phyloP scores from a whole-genome alignment of 305 asterid species.

The Plantago coronopus region DNA sequence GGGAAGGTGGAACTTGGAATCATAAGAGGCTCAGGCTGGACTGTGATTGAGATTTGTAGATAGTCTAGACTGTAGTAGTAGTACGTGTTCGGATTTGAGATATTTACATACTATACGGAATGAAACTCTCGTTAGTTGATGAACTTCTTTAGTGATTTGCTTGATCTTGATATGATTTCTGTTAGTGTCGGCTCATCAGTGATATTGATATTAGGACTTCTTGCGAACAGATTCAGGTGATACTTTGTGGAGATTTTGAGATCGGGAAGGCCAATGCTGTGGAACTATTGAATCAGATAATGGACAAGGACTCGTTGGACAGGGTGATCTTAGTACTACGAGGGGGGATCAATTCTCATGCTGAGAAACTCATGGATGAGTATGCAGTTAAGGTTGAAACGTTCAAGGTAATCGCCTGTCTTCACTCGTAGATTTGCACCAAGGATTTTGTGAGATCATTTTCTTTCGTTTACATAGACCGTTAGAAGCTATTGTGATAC shows the following conservation, averaged over 20 bases:
- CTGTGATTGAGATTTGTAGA: too few relatives aligned
- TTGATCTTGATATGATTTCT: background rate
- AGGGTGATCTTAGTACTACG: conserved; percentile 42
- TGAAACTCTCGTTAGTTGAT: too few relatives aligned
- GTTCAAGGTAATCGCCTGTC: conserved; percentile 30
- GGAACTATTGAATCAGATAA: conserved; percentile 34
- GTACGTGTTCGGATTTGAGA: too few relatives aligned
- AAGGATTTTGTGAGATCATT: too few relatives aligned
- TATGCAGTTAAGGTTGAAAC: conserved; percentile 41
- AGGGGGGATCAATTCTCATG: conserved; percentile 38
- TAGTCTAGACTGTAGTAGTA: too few relatives aligned
- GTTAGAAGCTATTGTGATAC: background rate
- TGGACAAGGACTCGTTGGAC: conserved; percentile 39
- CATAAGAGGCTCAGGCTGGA: too few relatives aligned
- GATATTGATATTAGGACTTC: background rate
- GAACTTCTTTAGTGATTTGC: background rate
- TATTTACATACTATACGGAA: too few relatives aligned
- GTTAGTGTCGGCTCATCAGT: background rate
- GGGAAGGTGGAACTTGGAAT: too few relatives aligned
- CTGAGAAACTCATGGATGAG: conserved; percentile 38
- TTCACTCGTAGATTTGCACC: background rate
- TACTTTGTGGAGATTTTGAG: conserved; percentile 36
- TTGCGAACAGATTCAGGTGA: conserved; percentile 34
- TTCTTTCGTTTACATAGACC: background rate
- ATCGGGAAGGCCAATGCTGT: conserved; percentile 26